Percentiles rank a stretch among this genome's conserved stretches.
These are phyloP conservation scores for Pseudocercospora fuligena DNA, from an alignment of 2,329 filamentous ascomycete genomes.

Conservation along the genomic window DNA sequence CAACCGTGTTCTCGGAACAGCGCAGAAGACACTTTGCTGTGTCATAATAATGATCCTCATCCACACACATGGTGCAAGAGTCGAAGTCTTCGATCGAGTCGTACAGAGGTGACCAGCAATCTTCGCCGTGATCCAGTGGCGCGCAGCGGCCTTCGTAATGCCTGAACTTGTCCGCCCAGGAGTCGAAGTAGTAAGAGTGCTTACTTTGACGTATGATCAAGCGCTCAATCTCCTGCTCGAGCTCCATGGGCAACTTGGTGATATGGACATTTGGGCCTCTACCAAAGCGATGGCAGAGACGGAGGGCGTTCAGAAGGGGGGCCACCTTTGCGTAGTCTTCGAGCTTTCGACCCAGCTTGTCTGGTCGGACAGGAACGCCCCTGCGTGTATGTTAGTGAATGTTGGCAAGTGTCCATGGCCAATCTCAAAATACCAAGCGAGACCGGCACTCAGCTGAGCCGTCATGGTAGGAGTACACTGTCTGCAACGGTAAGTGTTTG, in stretches of 20 bases:
- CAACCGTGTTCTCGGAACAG: not conserved
- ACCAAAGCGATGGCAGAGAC: slow-evolving; percentile 32
- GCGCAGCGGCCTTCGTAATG: slow-evolving; percentile 22
- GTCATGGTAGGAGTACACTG: not conserved
- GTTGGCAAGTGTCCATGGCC: not conserved
- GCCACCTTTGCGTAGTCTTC: slow-evolving; percentile 18
- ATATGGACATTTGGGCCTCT: slow-evolving; percentile 26
- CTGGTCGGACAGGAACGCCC: slow-evolving; percentile 27
- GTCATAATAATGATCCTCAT: not conserved
- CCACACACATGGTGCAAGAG: slow-evolving; percentile 11
- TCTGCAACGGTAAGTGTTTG: too few relatives aligned
- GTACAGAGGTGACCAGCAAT: not conserved
- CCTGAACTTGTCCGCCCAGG: slow-evolving; percentile 12
- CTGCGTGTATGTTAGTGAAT: slow-evolving; percentile 2
- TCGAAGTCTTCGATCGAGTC: not conserved
- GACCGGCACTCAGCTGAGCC: not conserved
- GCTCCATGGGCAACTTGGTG: slow-evolving; percentile 30
- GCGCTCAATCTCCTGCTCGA: slow-evolving; percentile 28
- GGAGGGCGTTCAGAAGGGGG: slow-evolving; percentile 19
- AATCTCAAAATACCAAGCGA: not conserved
- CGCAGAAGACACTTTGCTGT: not conserved
- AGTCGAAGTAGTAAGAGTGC: not conserved
- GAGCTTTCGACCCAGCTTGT: slow-evolving; percentile 20
- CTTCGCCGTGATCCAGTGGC: slow-evolving; percentile 16
- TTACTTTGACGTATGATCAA: slow-evolving; percentile 5